A percentile compares a stretch with the other conserved stretches of the same genome.
Evolutionary conservation across 2,329 filamentous ascomycete genomes (phyloP).

Genomic region (Fusarium tuaranense): DNA sequence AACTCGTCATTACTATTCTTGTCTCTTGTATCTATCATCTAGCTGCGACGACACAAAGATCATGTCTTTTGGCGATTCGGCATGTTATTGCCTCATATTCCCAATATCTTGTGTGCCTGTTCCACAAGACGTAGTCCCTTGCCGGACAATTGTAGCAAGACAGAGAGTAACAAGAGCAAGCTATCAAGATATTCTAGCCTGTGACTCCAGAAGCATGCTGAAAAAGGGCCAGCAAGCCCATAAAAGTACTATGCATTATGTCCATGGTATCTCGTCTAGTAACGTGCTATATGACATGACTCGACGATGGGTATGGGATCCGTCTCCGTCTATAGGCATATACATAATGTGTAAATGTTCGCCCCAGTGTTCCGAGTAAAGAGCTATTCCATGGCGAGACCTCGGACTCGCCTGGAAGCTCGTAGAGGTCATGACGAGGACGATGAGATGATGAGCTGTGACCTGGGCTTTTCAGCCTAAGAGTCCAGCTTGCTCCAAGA

Average conservation of each 20-base stretch:
- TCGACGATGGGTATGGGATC: neutral
- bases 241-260: constrained; percentile 3
- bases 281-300: neutral
- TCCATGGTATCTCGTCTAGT: neutral
- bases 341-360: neutral
- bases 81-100: neutral
- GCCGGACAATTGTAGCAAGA: neutral
- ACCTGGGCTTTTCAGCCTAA: neutral
- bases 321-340: neutral
- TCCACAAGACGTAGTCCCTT: neutral
- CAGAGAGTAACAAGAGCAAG: neutral
- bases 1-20: constrained; percentile 1
- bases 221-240: constrained; percentile 1
- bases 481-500: neutral
- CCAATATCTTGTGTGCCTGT: neutral
- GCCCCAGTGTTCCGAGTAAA: neutral
- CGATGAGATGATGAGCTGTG: neutral
- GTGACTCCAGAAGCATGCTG: neutral
- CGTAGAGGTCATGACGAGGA: neutral
- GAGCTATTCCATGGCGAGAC: neutral
- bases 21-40: constrained; percentile 2
- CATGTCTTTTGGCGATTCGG: neutral
- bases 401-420: neutral
- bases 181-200: neutral
- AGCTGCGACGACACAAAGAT: neutral